These are phyloP conservation scores for Rubia peregrina DNA, from an alignment of 305 asterid species.

Conservation along the genomic window DNA sequence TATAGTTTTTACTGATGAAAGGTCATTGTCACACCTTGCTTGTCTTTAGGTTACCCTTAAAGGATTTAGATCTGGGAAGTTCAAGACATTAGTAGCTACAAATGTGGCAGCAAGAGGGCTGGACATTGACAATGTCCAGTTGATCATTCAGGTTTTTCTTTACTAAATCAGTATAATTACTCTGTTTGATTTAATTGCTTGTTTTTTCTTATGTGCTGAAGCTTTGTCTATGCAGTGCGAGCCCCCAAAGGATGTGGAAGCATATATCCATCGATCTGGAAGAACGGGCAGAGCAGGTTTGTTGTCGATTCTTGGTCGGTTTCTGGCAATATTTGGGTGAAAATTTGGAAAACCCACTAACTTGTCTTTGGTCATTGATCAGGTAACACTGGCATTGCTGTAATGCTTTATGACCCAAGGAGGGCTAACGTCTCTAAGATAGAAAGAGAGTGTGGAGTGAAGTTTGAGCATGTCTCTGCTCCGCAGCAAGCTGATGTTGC, in stretches of 20 bases:
- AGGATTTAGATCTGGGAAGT: slow-evolving; percentile 91
- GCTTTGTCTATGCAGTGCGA: slow-evolving; percentile 52
- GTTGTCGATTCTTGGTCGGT: slow-evolving; percentile 10
- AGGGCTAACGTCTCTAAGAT: slow-evolving; percentile 70
- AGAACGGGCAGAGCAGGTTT: slow-evolving; percentile 91
- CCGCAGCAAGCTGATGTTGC: slow-evolving; percentile 97
- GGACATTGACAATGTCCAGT: slow-evolving; percentile 86
- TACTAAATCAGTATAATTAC: neutral
- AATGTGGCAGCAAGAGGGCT: slow-evolving; percentile 93
- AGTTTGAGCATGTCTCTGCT: slow-evolving; percentile 79
- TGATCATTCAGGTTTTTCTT: slow-evolving; percentile 71
- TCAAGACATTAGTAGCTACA: slow-evolving; percentile 77
- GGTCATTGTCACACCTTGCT: neutral
- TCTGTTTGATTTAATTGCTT: neutral
- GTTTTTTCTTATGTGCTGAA: slow-evolving; percentile 14
- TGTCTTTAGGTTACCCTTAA: slow-evolving; percentile 63
- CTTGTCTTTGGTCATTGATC: slow-evolving; percentile 14
- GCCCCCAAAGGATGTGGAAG: slow-evolving; percentile 95
- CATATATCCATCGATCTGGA: slow-evolving; percentile 96
- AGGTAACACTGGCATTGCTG: slow-evolving; percentile 90
- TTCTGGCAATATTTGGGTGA: neutral
- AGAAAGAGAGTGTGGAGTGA: slow-evolving; percentile 90
- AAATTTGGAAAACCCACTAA: slow-evolving; percentile 5
- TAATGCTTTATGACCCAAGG: slow-evolving; percentile 93
- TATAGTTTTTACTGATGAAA: neutral